Conservation (phyloP, 1,139 yeast species). For the Taiozyma sp. region DNA sequence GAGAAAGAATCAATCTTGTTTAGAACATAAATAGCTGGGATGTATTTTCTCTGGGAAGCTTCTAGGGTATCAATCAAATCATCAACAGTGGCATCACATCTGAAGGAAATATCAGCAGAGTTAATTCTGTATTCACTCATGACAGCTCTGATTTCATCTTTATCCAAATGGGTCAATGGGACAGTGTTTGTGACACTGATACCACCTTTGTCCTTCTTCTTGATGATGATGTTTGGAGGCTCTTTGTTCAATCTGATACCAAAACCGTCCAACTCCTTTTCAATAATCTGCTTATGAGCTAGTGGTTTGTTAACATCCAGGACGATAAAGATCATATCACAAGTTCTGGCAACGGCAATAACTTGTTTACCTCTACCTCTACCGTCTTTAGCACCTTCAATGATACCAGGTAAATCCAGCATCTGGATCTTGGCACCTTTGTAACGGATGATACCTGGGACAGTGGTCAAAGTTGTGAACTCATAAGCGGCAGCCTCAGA, state of each 20-base stretch:
- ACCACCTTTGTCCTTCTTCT: conserved; percentile 95
- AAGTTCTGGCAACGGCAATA: conserved; percentile 96
- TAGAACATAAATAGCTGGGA: conserved; percentile 90
- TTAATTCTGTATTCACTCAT: conserved; percentile 93
- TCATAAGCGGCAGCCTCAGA: conserved; percentile 97
- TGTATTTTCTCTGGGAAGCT: conserved; percentile 83
- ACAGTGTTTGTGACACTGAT: conserved; percentile 89
- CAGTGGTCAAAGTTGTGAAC: conserved; percentile 95
- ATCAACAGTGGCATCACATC: conserved; percentile 97
- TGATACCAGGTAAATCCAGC: conserved; percentile 97
- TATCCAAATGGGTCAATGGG: conserved; percentile 85
- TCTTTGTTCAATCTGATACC: conserved; percentile 90
- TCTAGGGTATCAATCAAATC: conserved; percentile 94
- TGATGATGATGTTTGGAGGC: conserved; percentile 88
- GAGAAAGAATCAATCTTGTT: conserved; percentile 96
- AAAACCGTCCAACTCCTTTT: conserved; percentile 92
- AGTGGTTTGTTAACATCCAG: conserved; percentile 95
- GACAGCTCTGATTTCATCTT: conserved; percentile 92
- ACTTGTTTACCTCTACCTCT: conserved; percentile 99
- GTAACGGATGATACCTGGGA: conserved; percentile 92
- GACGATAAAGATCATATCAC: conserved; percentile 87
- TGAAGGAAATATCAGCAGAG: conserved; percentile 93
- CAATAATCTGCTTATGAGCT: conserved; percentile 89
- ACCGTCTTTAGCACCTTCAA: conserved; percentile 99
- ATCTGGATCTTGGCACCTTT: conserved; percentile 97